Evolutionary conservation across 2,329 filamentous ascomycete species (phyloP), one percentile per base, ranked within the genome.

Genomic region (Venturia pyrina): DNA sequence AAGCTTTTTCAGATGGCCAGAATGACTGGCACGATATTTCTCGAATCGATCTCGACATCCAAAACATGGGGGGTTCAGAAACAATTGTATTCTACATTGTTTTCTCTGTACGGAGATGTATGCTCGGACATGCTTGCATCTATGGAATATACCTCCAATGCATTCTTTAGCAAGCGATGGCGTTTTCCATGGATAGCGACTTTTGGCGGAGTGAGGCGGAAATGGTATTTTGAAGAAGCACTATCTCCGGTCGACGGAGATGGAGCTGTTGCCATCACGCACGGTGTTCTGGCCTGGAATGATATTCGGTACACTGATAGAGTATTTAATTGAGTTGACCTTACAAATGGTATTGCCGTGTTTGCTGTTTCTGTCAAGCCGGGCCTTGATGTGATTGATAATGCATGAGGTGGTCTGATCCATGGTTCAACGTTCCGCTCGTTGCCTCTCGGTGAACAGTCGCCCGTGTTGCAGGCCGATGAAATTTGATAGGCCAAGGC

Each of bases 161-260:
- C 32, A 59, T 37, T n/a, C 53, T n/a, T 59, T 37, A 21, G 53
- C 53, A 59, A 59, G 53, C 53, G 53, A 59, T 17, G 53, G 53
- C 53, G 53, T 59, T 59, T 56, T 59, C 53, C 53, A 59, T 21
- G 53, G 53, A 59, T 37, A 37, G 15, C 28, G 28, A 37, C 3
- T n/a, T 19, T 21, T 8, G 53, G 32, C 32, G 53, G 53, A 59
- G 17, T 15, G 11, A 59, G 28, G 53, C 53, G 53, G 53, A 59
- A 59, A 59, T 37, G 53, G 53, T 21, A 37, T 37, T 59, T 7
- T 37, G 32, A 28, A 59, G 53, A 59, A 8, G 53, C 53, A 59
- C 28, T 6, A 37, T 59, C 53, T 59, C 53, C 28, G 53, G 32
- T 37, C 32, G 17, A 59, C 53, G 28, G 53, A 37, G 50, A 56